These are phyloP conservation scores for Pseudogymnoascus sp. DNA, from an alignment of 2,329 filamentous ascomycete species.

Conservation along the genomic window DNA sequence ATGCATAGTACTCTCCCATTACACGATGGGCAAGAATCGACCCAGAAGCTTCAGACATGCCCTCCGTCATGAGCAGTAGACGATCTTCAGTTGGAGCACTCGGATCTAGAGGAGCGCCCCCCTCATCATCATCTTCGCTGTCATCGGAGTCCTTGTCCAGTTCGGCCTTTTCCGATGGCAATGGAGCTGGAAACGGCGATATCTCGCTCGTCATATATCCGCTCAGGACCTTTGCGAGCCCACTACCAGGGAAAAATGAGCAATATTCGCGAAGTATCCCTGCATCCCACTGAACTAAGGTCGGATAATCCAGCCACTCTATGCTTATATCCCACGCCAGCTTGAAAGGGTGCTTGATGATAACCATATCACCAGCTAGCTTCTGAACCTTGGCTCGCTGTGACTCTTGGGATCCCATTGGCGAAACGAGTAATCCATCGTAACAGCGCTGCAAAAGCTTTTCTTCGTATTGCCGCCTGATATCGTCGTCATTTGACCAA, in stretches of 20 bases:
- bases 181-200: slow-evolving; percentile 62
- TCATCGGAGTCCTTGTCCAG: slow-evolving; percentile 36
- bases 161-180: slow-evolving; percentile 22
- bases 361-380: slow-evolving; percentile 84
- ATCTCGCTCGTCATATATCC: slow-evolving; percentile 76
- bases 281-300: slow-evolving; percentile 67
- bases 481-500: slow-evolving; percentile 81
- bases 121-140: slow-evolving; percentile 47
- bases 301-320: slow-evolving; percentile 77
- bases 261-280: slow-evolving; percentile 74
- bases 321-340: slow-evolving; percentile 86
- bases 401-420: slow-evolving; percentile 42
- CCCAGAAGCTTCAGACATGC: slow-evolving; percentile 50
- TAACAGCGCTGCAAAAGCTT: slow-evolving; percentile 76
- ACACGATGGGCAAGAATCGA: slow-evolving; percentile 79
- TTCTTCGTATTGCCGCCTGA: slow-evolving; percentile 79
- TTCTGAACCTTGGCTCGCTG: slow-evolving; percentile 68
- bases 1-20: slow-evolving; percentile 73
- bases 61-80: slow-evolving; percentile 70
- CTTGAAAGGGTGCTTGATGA: slow-evolving; percentile 84
- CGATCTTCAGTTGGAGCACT: slow-evolving; percentile 68
- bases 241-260: slow-evolving; percentile 72
- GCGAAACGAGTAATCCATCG: slow-evolving; percentile 64
- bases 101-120: slow-evolving; percentile 42
- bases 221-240: slow-evolving; percentile 71